Percentiles rank a stretch among this genome's conserved stretches.
These are phyloP conservation scores for Citrullus mucosospermus DNA, from an alignment of 306 rosid species.

Conservation along the genomic window DNA sequence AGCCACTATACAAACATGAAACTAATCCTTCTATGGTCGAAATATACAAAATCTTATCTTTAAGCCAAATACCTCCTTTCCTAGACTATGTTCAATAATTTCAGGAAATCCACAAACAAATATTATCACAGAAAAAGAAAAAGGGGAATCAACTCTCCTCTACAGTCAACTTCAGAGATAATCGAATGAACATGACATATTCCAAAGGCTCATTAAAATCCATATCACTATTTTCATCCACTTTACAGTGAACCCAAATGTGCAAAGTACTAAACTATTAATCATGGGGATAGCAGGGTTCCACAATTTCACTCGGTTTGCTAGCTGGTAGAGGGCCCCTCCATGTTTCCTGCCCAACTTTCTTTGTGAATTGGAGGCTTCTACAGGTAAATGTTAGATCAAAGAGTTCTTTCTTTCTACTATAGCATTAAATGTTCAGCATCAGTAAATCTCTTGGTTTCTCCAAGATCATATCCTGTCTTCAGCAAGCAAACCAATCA, in stretches of 20 bases:
- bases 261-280: neutral
- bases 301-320: conserved; percentile 22
- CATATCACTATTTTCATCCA: conserved; percentile 2
- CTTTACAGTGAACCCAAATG: conserved; percentile 12
- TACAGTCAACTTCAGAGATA: neutral
- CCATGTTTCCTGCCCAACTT: conserved; percentile 4
- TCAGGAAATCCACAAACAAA: neutral
- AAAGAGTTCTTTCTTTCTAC: neutral
- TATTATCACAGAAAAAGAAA: neutral
- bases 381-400: neutral
- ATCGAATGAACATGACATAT: conserved; percentile 4
- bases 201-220: neutral
- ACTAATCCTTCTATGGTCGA: neutral
- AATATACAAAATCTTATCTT: neutral
- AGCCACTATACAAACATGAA: neutral
- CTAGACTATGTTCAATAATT: neutral
- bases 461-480: neutral
- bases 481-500: neutral
- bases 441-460: neutral
- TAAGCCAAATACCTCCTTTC: neutral
- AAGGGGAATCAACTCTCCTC: neutral
- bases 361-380: neutral
- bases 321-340: conserved; percentile 32
- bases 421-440: neutral
- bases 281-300: conserved; percentile 17